Conservation (phyloP, 2,329 filamentous ascomycete genomes). For the Fusarium sp. region DNA sequence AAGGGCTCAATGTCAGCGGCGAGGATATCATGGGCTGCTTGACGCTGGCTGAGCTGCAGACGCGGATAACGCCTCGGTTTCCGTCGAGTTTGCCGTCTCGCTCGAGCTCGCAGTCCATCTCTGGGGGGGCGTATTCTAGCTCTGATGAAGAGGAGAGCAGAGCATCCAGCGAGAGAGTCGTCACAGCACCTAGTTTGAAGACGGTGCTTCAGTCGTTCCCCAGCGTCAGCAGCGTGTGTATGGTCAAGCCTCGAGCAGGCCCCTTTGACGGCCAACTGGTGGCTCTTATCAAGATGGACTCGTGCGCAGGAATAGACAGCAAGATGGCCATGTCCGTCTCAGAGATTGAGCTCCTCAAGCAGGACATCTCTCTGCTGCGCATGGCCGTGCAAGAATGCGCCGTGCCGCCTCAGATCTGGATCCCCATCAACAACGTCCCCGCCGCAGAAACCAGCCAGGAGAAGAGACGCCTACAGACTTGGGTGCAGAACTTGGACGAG, state of each 20-base stretch:
- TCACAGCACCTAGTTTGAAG: conserved; percentile 46
- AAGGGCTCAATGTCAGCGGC: conserved; percentile 50
- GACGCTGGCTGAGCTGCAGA: conserved; percentile 59
- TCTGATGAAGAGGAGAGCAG: conserved; percentile 2
- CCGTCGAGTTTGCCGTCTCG: neutral
- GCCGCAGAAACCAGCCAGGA: conserved; percentile 52
- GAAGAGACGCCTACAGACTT: conserved; percentile 62
- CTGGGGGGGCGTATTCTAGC: conserved; percentile 21
- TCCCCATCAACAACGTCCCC: conserved; percentile 60
- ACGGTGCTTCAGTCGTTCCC: conserved; percentile 54
- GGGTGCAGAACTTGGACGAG: conserved; percentile 65
- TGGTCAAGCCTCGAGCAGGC: conserved; percentile 61
- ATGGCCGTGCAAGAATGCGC: conserved; percentile 53
- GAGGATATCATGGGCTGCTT: conserved; percentile 57
- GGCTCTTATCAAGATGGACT: conserved; percentile 57
- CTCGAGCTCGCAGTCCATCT: conserved; percentile 16
- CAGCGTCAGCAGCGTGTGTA: conserved; percentile 55
- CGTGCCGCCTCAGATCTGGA: conserved; percentile 59
- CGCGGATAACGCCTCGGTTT: conserved; percentile 45
- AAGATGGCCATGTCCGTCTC: conserved; percentile 49
- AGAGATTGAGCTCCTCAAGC: conserved; percentile 55
- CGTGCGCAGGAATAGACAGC: conserved; percentile 28
- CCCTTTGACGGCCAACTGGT: conserved; percentile 62
- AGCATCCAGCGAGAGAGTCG: conserved; percentile 1
- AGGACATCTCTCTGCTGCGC: conserved; percentile 56